A percentile compares a stretch with the other conserved stretches of the same genome.
Conservation (phyloP, 805 yeast species). For the Blastobotrys robertii region DNA sequence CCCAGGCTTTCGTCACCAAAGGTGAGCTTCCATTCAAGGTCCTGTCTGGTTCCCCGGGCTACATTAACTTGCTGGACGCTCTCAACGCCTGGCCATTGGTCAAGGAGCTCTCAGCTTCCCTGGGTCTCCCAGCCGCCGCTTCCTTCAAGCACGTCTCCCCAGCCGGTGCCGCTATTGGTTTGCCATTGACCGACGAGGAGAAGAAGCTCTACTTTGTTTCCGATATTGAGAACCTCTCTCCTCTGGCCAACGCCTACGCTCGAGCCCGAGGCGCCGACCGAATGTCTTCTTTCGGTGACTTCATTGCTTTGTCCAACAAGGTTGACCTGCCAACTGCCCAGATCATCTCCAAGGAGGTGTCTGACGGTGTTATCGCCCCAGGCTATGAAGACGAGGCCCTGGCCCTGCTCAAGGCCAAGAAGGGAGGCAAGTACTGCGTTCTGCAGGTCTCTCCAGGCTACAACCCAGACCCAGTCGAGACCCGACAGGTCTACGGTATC, state of each 20-base stretch:
- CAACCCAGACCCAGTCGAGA: constrained; percentile 71
- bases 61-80: constrained; percentile 93
- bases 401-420: constrained; percentile 79
- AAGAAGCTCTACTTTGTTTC: constrained; percentile 92
- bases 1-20: constrained; percentile 84
- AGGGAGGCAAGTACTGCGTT: constrained; percentile 95
- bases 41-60: constrained; percentile 91
- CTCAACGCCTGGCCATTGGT: constrained; percentile 98
- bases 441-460: constrained; percentile 93
- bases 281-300: constrained; percentile 98
- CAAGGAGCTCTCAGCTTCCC: constrained; percentile 87
- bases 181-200: constrained; percentile 84
- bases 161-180: constrained; percentile 97
- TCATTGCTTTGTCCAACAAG: constrained; percentile 92
- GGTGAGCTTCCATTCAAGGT: constrained; percentile 93
- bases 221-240: constrained; percentile 90
- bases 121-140: constrained; percentile 97
- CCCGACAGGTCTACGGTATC: constrained; percentile 94
- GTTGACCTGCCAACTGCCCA: constrained; percentile 95
- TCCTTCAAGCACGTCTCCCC: constrained; percentile 98
- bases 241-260: constrained; percentile 96
- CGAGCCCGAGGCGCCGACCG: constrained; percentile 99
- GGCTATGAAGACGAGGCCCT: constrained; percentile 91
- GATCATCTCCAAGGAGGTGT: constrained; percentile 93
- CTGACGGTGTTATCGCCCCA: constrained; percentile 98